These are phyloP conservation scores for Periconia sp. DNA, from an alignment of 2,329 filamentous ascomycete genomes.

Conservation along the genomic window DNA sequence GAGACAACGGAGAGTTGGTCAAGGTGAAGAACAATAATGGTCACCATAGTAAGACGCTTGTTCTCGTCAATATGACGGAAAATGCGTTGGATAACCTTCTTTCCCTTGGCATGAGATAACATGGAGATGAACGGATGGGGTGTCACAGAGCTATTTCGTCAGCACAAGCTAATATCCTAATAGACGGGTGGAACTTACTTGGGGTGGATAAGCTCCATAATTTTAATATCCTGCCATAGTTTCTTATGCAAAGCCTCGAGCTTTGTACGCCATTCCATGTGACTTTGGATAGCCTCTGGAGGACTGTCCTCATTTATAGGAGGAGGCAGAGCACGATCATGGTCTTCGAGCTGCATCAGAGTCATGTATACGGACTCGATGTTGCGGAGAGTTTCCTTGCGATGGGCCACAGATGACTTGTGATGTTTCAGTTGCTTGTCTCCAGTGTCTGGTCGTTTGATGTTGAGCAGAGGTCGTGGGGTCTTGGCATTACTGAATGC, in stretches of 20 bases:
- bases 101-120: constrained; percentile 92
- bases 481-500: constrained; percentile 99
- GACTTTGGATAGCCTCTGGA: constrained; percentile 71
- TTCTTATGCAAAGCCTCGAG: constrained; percentile 75
- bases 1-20: constrained; percentile 91
- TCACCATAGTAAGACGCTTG: constrained; percentile 92
- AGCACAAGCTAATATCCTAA: constrained; percentile 8
- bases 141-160: constrained; percentile 63
- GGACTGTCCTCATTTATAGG: constrained; percentile 69
- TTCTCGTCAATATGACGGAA: constrained; percentile 93
- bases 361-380: constrained; percentile 89
- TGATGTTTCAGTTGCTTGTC: constrained; percentile 53
- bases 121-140: constrained; percentile 95
- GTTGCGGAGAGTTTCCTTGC: constrained; percentile 82
- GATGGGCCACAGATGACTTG: constrained; percentile 67
- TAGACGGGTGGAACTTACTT: constrained; percentile 45
- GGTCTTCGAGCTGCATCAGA: constrained; percentile 93
- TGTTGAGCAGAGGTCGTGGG: constrained; percentile 90
- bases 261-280: constrained; percentile 80
- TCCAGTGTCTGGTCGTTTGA: constrained; percentile 81
- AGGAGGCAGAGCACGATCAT: constrained; percentile 79
- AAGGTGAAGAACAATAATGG: constrained; percentile 92
- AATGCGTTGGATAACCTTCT: constrained; percentile 91
- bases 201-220: constrained; percentile 83
- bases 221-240: constrained; percentile 86